Evolutionary conservation across 768 basidiomycete genomes (phyloP).

Genomic region (Podaxis sp.): DNA sequence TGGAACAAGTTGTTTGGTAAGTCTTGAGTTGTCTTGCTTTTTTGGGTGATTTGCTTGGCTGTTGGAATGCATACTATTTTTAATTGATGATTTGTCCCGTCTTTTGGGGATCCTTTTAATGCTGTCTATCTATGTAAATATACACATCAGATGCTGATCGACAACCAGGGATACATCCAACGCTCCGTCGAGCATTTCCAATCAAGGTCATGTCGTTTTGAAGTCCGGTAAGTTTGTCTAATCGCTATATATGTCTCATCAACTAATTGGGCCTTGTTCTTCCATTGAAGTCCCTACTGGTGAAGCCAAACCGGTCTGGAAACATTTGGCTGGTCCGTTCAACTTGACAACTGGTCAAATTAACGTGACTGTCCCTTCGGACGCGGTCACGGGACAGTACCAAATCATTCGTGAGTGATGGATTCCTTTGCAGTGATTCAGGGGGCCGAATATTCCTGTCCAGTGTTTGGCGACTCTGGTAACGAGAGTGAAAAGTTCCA

Average conservation of each 20-base stretch:
- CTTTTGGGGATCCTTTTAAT: too few relatives aligned
- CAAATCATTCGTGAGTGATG: slow-evolving; percentile 42
- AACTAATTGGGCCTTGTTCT: slow-evolving; percentile 10
- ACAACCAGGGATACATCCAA: slow-evolving; percentile 37
- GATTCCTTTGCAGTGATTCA: background rate
- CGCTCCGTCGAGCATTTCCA: slow-evolving; percentile 42
- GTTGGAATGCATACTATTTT: too few relatives aligned
- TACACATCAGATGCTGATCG: background rate
- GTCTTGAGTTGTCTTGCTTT: background rate
- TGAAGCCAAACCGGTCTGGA: background rate
- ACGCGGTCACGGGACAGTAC: slow-evolving; percentile 32
- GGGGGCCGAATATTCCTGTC: background rate
- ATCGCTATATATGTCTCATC: slow-evolving; percentile 15
- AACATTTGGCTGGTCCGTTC: slow-evolving; percentile 26
- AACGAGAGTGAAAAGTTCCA: slow-evolving; percentile 40
- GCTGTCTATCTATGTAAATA: background rate
- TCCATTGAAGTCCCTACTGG: slow-evolving; percentile 25
- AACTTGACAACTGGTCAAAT: slow-evolving; percentile 34
- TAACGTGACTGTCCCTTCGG: slow-evolving; percentile 35
- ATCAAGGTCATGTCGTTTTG: slow-evolving; percentile 32
- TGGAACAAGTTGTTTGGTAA: slow-evolving; percentile 32
- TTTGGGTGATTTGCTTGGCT: too few relatives aligned
- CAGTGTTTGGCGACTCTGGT: slow-evolving; percentile 53
- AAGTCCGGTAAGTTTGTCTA: slow-evolving; percentile 30
- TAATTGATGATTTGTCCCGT: too few relatives aligned